These are phyloP conservation scores for Xylariaceae sp. DNA, from an alignment of 2,329 filamentous ascomycete species.

Conservation along the genomic window DNA sequence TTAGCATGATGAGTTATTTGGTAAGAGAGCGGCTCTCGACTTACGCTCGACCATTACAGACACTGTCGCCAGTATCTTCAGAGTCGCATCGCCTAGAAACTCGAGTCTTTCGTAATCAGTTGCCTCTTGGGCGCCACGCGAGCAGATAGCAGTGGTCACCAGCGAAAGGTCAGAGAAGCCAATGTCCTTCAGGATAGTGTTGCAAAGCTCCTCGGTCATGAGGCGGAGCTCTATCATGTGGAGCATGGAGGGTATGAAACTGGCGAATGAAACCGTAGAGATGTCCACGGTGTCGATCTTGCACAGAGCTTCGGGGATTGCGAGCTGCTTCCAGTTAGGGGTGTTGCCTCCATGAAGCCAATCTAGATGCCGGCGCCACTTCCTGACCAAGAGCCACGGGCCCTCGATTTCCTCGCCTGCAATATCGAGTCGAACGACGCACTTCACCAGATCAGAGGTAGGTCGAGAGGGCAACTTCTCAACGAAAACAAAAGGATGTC, in stretches of 20 bases:
- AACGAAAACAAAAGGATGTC: slow-evolving; percentile 39
- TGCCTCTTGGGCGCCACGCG: slow-evolving; percentile 53
- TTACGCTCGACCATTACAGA: slow-evolving; percentile 54
- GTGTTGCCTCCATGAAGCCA: slow-evolving; percentile 44
- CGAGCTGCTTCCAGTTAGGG: slow-evolving; percentile 17
- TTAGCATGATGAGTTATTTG: slow-evolving; percentile 7
- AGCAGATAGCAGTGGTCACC: slow-evolving; percentile 64
- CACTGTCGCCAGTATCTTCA: slow-evolving; percentile 68
- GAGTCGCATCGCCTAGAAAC: slow-evolving; percentile 76
- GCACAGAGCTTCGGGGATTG: slow-evolving; percentile 45
- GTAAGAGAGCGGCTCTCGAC: slow-evolving; percentile 22
- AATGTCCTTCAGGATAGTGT: slow-evolving; percentile 49
- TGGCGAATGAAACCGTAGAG: slow-evolving; percentile 44
- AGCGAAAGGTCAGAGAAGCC: slow-evolving; percentile 49
- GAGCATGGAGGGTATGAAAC: slow-evolving; percentile 68
- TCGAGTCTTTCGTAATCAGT: slow-evolving; percentile 79
- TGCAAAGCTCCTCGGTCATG: slow-evolving; percentile 55
- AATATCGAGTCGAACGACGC: slow-evolving; percentile 33
- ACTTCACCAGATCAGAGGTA: slow-evolving; percentile 35
- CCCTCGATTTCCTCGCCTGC: slow-evolving; percentile 39
- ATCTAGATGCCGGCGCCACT: slow-evolving; percentile 52
- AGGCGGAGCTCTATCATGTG: slow-evolving; percentile 63
- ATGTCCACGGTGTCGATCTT: slow-evolving; percentile 44
- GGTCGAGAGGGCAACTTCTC: slow-evolving; percentile 43
- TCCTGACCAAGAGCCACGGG: slow-evolving; percentile 45